Conservation (phyloP, 495 filamentous ascomycete species). For the Halenospora varia region DNA sequence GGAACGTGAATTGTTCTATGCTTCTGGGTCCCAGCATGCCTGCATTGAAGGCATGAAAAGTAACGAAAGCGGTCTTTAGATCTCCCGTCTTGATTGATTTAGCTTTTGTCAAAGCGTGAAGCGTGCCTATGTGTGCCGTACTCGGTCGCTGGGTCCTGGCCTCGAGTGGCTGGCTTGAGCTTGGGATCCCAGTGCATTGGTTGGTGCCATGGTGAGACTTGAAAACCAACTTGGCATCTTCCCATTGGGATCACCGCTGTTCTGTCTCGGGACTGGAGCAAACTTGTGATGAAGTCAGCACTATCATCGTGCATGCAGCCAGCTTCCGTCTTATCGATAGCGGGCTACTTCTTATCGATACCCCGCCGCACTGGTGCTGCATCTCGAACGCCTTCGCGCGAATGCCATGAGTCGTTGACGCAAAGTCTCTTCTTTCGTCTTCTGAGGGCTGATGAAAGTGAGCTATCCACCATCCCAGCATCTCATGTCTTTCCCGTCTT, state of each 20-base stretch:
- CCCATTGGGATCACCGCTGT: background rate
- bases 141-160: background rate
- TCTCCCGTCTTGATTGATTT: background rate
- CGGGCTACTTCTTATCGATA: background rate
- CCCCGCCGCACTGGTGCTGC: background rate
- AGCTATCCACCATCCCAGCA: background rate
- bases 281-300: background rate
- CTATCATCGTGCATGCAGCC: background rate
- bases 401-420: background rate
- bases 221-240: background rate
- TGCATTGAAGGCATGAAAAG: background rate
- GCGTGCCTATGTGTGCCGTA: background rate
- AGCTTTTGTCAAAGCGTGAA: background rate
- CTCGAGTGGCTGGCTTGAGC: background rate
- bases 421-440: background rate
- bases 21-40: background rate
- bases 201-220: background rate
- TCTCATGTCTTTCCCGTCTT: background rate
- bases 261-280: background rate
- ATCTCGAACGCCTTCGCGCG: background rate
- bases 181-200: background rate
- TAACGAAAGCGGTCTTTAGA: background rate
- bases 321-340: background rate
- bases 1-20: background rate
- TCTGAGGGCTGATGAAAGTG: background rate